Evolutionary conservation across 78 protist genomes (phyloP), one percentile per base, ranked within the genome.

Genomic region (Tieghemostelium lacteum): DNA sequence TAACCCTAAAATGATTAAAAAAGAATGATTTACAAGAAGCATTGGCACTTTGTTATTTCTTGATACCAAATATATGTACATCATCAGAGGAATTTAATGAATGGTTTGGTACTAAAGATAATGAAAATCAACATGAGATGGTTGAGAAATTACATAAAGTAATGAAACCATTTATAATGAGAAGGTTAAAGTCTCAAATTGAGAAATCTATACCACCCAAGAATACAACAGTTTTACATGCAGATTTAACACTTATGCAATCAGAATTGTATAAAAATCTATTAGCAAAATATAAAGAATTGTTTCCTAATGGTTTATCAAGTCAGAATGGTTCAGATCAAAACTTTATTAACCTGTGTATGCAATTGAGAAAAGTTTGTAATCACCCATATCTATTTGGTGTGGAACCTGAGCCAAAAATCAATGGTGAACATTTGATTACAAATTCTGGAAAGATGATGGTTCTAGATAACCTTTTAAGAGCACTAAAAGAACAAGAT

Each of bases 31-130:
- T 98, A 42, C 94, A 94, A 96, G 99, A 98, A 91, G 70, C 98
- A 31, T 98, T 99, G 99, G 96, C 99, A 31, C 93, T 98, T 34
- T 77, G 97, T 70, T 98, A 98, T 72, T 98, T 98, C 61, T 70
- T 98, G 50, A 96, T 98, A 99, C 98, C 98, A 28, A 42, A 66
- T 31, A 88, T 95, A 14, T 97, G 97, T 71, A 69, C 55, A 64
- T 96, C 98, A 4, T 96, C 94, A 50, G 20, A n/a, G 1, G 97
- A 97, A 71, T 98, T 98, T 87, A n/a, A n/a, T n/a, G 77, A 26
- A 14, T 50, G 92, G 62, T n/a, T n/a, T n/a, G n/a, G n/a, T n/a
- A n/a, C n/a, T n/a, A 55, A 24, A 16, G 54, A 1, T 7, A 63
- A n/a, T 10, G 75, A 87, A 52, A 54, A 96, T 85, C 49, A 74